A percentile compares a stretch with the other conserved stretches of the same genome.
Conservation (phyloP, 352 stramenopile genomes). For the Bremia lactucae region DNA sequence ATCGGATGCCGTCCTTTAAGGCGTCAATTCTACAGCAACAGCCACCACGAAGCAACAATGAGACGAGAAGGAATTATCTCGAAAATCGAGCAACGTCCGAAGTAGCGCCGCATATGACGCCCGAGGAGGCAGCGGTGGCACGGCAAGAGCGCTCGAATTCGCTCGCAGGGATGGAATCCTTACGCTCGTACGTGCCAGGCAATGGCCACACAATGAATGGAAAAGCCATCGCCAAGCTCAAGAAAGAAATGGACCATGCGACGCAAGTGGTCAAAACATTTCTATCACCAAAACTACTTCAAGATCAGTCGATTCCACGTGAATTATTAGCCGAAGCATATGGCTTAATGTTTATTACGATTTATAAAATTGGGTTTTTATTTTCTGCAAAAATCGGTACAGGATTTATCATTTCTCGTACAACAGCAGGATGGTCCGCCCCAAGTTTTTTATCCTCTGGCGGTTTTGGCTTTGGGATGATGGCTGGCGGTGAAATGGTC, state of each 20-base stretch:
- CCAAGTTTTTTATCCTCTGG: slow-evolving; percentile 61
- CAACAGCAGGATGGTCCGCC: slow-evolving; percentile 58
- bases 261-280: slow-evolving; percentile 63
- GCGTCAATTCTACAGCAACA: slow-evolving; percentile 39
- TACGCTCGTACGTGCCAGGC: slow-evolving; percentile 12
- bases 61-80: slow-evolving; percentile 29
- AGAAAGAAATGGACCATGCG: slow-evolving; percentile 51
- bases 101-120: slow-evolving; percentile 1
- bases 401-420: slow-evolving; percentile 68
- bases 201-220: slow-evolving; percentile 43
- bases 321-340: slow-evolving; percentile 66
- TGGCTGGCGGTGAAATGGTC: slow-evolving; percentile 69
- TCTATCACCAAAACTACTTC: slow-evolving; percentile 56
- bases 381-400: slow-evolving; percentile 73
- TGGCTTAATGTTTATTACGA: slow-evolving; percentile 67
- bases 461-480: slow-evolving; percentile 73
- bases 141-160: slow-evolving; percentile 52
- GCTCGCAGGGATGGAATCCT: slow-evolving; percentile 30
- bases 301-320: slow-evolving; percentile 73
- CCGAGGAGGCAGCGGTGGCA: slow-evolving; percentile 19
- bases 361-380: slow-evolving; percentile 74
- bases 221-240: slow-evolving; percentile 45
- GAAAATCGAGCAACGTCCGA: slow-evolving; percentile 17
- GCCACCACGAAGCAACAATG: slow-evolving; percentile 24
- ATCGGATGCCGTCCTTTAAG: slow-evolving; percentile 33